phyloP scores from a whole-genome alignment of 345 rosid genomes.

The Eucalyptus coolabah region DNA sequence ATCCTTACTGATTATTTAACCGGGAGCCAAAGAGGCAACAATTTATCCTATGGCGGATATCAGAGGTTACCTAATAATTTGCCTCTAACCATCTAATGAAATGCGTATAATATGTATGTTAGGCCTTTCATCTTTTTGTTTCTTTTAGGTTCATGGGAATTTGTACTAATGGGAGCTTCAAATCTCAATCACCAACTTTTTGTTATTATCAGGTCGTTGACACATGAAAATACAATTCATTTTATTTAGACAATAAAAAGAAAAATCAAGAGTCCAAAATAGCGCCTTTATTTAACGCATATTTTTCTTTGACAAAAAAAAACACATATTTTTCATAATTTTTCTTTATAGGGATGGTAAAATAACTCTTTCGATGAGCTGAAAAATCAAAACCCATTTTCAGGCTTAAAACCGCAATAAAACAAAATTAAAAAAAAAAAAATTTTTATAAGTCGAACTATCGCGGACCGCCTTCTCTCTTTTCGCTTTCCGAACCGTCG shows the following conservation, averaged over 20 bases:
- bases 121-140: background rate
- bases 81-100: background rate
- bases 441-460: background rate
- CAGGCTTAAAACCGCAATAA: background rate
- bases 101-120: background rate
- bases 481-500: background rate
- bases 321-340: background rate
- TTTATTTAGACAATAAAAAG: background rate
- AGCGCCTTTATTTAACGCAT: background rate
- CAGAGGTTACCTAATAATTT: background rate
- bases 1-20: background rate
- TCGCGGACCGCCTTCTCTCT: accelerated
- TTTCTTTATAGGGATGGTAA: background rate
- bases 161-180: accelerated
- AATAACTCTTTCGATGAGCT: background rate
- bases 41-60: background rate
- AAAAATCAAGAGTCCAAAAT: background rate
- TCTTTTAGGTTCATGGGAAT: too few relatives aligned
- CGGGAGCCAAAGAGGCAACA: background rate
- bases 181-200: background rate
- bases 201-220: accelerated
- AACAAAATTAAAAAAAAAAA: background rate
- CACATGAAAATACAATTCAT: background rate
- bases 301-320: background rate
- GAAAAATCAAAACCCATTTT: background rate